These are phyloP conservation scores for Jamesozyma piceae DNA, from an alignment of 805 yeast species.

Conservation along the genomic window DNA sequence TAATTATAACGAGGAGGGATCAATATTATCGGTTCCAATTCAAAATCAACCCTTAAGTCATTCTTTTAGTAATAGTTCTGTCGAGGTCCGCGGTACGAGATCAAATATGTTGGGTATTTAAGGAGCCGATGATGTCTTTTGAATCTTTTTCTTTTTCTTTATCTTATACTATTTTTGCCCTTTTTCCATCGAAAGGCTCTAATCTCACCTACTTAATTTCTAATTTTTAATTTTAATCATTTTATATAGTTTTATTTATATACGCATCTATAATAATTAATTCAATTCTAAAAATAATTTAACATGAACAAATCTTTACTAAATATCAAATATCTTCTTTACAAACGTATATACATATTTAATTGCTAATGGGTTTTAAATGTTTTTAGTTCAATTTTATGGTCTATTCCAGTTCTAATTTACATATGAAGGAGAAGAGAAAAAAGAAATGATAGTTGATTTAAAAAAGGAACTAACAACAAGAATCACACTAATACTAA, in stretches of 20 bases:
- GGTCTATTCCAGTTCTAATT: neutral
- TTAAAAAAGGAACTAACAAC: neutral
- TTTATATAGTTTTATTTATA: too few species aligned
- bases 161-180: too few species aligned
- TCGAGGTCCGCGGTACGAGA: neutral
- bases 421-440: neutral
- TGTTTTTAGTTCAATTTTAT: neutral
- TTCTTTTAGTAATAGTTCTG: neutral
- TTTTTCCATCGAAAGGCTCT: too few species aligned
- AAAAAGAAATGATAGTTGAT: neutral
- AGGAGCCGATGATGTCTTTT: too few species aligned
- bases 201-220: neutral
- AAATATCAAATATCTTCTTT: neutral
- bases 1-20: neutral
- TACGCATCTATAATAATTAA: too few species aligned
- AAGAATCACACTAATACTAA: neutral
- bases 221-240: neutral
- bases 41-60: neutral
- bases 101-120: conserved; percentile 1
- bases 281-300: too few species aligned
- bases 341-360: neutral
- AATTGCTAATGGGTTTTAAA: neutral
- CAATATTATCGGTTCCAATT: neutral
- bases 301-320: too few species aligned
- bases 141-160: too few species aligned